Evolutionary conservation across 257 asterid genomes (phyloP), one percentile per base, ranked within the genome.

Genomic region (Solanum etuberosum): DNA sequence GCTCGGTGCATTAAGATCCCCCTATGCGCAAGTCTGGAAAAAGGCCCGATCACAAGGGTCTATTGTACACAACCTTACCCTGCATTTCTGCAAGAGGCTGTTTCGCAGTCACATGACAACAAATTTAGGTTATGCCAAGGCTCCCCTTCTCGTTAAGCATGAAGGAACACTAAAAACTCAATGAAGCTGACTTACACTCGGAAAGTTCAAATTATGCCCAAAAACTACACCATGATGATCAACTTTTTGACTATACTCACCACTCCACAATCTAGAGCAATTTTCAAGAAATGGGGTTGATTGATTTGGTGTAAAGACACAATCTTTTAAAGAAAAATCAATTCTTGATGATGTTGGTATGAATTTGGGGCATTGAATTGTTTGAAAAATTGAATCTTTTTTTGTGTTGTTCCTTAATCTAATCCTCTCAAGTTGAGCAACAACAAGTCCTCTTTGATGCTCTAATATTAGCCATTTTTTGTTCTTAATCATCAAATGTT

Each of bases 401-500:
- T 86, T 93, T 93, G 23, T 92, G 92, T 87, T 94, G 95, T 86
- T 93, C 97, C 86, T 95, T 18, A 91, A 59, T 57, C 94, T 95
- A 89, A 96, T 94, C 89, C 91, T 96, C 83, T 96, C 99, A 59
- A 96, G 95, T 91, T 96, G 98, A 37, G 98, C 99, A 85, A 96
- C 98, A 83, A 98, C 98, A 80, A 32, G 34, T 32, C 34, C 34
- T 32, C 34, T 32, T 32, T 32, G 34, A 32, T 32, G 34, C 34
- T n/a, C n/a, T n/a, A n/a, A n/a, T n/a, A n/a, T n/a, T n/a, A n/a
- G n/a, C n/a, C n/a, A n/a, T n/a, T n/a, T n/a, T n/a, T n/a, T n/a
- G n/a, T n/a, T n/a, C n/a, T n/a, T n/a, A n/a, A n/a, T n/a, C n/a
- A n/a, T n/a, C n/a, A n/a, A n/a, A n/a, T n/a, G n/a, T n/a, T n/a